Conservation (phyloP, 2,329 filamentous ascomycete species). For the Sarocladium oryzae region DNA sequence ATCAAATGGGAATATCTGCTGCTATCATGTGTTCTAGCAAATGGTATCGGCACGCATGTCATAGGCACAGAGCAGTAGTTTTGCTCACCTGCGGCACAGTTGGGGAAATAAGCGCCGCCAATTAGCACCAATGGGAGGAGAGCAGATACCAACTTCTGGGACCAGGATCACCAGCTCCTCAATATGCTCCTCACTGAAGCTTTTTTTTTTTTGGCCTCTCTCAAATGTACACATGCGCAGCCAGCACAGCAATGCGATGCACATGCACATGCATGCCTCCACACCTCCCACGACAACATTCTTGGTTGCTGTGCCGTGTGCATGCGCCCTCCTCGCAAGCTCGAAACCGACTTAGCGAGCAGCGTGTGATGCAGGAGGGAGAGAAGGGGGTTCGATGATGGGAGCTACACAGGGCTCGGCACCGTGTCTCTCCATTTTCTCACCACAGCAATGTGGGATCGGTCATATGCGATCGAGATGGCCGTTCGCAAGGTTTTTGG, state of each 20-base stretch:
- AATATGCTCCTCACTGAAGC: too few species aligned
- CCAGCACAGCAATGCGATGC: not conserved
- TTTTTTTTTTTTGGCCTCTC: too few species aligned
- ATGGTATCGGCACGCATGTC: not conserved
- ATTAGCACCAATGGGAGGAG: too few species aligned
- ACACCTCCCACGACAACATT: not conserved
- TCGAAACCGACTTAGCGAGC: not conserved
- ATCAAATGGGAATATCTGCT: too few species aligned
- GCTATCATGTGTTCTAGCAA: not conserved
- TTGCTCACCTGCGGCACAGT: too few species aligned
- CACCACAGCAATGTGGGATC: not conserved
- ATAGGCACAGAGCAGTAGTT: not conserved
- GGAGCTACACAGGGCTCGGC: too few species aligned
- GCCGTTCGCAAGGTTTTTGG: not conserved
- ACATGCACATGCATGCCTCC: not conserved
- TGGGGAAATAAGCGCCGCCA: not conserved
- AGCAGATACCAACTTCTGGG: too few species aligned
- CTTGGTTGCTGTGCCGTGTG: not conserved
- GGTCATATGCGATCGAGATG: constrained; percentile 8
- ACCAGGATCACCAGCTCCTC: too few species aligned
- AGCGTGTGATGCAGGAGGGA: not conserved
- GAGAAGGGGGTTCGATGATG: too few species aligned
- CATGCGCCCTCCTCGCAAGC: too few species aligned
- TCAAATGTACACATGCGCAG: too few species aligned
- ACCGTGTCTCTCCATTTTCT: not conserved